Evolutionary conservation across 2,329 filamentous ascomycete genomes (phyloP).

Genomic region (Thelonectria olida): DNA sequence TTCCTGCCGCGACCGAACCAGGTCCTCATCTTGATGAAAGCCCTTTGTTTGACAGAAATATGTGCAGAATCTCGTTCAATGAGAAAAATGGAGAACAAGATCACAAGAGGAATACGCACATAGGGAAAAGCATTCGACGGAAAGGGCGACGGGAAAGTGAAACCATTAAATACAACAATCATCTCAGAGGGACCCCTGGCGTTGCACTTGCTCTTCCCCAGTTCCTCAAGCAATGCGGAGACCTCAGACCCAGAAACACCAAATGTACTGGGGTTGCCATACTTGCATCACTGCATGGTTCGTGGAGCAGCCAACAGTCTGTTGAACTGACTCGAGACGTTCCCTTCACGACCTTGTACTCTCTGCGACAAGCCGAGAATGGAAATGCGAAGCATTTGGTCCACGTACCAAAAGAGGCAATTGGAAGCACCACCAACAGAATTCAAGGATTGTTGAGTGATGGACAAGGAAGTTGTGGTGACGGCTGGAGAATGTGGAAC

Average conservation of each 20-base stretch:
- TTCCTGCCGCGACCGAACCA: conserved; percentile 36
- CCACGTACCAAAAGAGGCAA: conserved; percentile 6
- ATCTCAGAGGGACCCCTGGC: neutral
- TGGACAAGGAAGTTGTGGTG: conserved; percentile 1
- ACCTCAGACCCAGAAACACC: neutral
- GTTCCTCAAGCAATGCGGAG: neutral
- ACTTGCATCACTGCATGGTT: neutral
- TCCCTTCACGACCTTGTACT: neutral
- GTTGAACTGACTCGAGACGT: neutral
- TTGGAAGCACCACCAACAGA: neutral
- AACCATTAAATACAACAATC: neutral
- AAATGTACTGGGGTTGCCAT: neutral
- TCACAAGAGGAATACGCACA: neutral
- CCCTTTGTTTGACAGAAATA: neutral
- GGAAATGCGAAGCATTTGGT: conserved; percentile 1
- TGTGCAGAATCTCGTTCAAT: neutral
- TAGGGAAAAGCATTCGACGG: neutral
- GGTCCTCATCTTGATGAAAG: conserved; percentile 21
- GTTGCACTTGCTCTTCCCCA: neutral
- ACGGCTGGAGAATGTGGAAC: conserved; percentile 2
- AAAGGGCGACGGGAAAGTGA: neutral
- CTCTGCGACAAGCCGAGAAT: neutral
- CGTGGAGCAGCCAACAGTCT: neutral
- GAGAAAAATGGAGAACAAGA: neutral
- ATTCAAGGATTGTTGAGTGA: neutral